Evolutionary conservation across 2,329 filamentous ascomycete species (phyloP).

Genomic region (Tolypocladium amazonense): DNA sequence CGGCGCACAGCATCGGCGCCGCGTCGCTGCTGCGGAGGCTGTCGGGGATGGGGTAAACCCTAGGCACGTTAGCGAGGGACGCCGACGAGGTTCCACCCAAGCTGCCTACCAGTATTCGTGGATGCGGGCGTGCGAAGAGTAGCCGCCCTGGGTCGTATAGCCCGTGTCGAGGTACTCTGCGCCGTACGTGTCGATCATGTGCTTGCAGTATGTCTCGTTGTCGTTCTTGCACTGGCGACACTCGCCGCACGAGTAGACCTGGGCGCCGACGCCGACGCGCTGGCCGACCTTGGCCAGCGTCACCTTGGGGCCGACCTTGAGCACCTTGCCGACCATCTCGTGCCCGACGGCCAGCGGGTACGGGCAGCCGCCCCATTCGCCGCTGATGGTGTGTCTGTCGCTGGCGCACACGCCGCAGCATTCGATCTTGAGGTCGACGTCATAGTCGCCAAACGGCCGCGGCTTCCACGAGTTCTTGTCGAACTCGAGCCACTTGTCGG

Average conservation of each 20-base stretch:
- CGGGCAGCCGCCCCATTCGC: constrained; percentile 54
- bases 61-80: constrained; percentile 12
- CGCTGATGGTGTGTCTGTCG: constrained; percentile 60
- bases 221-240: constrained; percentile 29
- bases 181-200: constrained; percentile 37
- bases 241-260: constrained; percentile 39
- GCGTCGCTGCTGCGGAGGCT: constrained; percentile 50
- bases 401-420: constrained; percentile 68
- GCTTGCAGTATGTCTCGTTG: constrained; percentile 29
- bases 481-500: constrained; percentile 47
- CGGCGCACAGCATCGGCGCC: constrained; percentile 77
- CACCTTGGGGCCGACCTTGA: constrained; percentile 49
- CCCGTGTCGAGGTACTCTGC: constrained; percentile 38
- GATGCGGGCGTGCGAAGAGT: constrained; percentile 24
- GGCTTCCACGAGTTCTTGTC: constrained; percentile 68
- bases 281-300: constrained; percentile 43
- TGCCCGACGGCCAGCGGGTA: constrained; percentile 60
- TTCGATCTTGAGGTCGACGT: constrained; percentile 81
- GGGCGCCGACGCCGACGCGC: constrained; percentile 48
- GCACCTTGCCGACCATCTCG: constrained; percentile 60
- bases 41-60: constrained; percentile 66
- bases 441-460: constrained; percentile 78
- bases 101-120: constrained; percentile 31
- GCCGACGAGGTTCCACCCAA: not conserved
- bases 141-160: constrained; percentile 49